Conservation (phyloP, 805 yeast species). For the Zygoascus flipseniorum region DNA sequence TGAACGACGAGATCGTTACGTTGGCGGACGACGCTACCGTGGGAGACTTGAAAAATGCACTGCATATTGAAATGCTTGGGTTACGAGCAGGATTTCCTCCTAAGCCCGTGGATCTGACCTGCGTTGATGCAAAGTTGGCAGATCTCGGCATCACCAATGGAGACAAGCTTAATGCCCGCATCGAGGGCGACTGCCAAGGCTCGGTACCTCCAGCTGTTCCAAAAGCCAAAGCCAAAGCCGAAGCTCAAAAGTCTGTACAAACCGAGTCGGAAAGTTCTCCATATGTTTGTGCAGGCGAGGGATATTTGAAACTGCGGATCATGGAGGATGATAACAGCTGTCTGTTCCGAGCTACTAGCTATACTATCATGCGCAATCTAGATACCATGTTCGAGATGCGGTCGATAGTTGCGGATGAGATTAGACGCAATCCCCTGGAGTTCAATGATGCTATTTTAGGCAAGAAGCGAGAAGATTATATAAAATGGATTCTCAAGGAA, state of each 20-base stretch:
- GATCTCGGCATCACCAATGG: constrained; percentile 47
- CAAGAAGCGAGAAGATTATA: constrained; percentile 38
- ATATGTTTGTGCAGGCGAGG: constrained; percentile 4
- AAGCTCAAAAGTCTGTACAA: not conserved
- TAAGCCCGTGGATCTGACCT: constrained; percentile 31
- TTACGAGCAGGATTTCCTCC: constrained; percentile 60
- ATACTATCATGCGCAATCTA: constrained; percentile 37
- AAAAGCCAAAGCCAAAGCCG: not conserved
- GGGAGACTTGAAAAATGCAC: constrained; percentile 24
- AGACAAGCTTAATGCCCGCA: constrained; percentile 39
- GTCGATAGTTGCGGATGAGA: constrained; percentile 40
- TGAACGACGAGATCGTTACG: constrained; percentile 30
- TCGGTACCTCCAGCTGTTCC: not conserved
- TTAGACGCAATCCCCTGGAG: constrained; percentile 34
- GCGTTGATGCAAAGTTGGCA: constrained; percentile 13
- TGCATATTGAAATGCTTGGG: constrained; percentile 12
- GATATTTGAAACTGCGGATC: constrained; percentile 40
- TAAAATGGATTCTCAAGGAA: constrained; percentile 50
- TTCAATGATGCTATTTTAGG: constrained; percentile 56
- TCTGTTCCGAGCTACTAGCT: constrained; percentile 56
- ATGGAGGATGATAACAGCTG: constrained; percentile 77
- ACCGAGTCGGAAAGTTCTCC: constrained; percentile 2
- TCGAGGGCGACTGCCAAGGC: constrained; percentile 23
- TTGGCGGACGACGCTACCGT: constrained; percentile 33
- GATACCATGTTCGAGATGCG: constrained; percentile 44